A percentile compares a stretch with the other conserved stretches of the same genome.
Conservation (phyloP, 179 eudicot species). For the Monotropa hypopitys region DNA sequence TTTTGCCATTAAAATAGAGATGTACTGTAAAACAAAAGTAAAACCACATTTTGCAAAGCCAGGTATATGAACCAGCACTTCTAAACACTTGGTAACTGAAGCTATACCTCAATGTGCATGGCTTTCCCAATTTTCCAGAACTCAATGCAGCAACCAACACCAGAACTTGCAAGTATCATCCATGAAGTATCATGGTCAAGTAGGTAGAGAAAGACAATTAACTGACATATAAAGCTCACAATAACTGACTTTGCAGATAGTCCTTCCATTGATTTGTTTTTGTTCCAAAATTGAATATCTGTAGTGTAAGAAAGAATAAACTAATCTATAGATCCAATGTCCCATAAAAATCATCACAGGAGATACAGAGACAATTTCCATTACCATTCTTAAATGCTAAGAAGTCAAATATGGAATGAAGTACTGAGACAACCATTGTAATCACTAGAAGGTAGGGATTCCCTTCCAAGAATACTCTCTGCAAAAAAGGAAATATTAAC, state of each 20-base stretch:
- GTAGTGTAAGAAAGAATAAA: background rate
- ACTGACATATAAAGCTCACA: conserved; percentile 77
- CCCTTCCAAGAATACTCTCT: conserved; percentile 96
- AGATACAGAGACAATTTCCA: background rate
- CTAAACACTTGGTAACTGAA: conserved; percentile 1
- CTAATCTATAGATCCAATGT: background rate
- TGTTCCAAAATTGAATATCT: conserved; percentile 99
- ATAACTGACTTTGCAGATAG: conserved; percentile 86
- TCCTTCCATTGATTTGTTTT: conserved; percentile 99
- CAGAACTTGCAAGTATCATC: conserved; percentile 96
- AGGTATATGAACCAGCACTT: background rate
- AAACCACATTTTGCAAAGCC: background rate
- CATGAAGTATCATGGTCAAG: conserved; percentile 96
- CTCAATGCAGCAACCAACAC: conserved; percentile 90
- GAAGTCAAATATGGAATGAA: conserved; percentile 87
- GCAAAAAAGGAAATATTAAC: conserved; percentile 15
- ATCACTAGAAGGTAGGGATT: conserved; percentile 80
- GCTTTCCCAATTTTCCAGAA: conserved; percentile 99
- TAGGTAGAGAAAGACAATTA: conserved; percentile 84
- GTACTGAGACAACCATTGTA: conserved; percentile 81
- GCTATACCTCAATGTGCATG: conserved; percentile 90
- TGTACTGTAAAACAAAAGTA: background rate
- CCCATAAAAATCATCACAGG: background rate
- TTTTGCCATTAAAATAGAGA: background rate
- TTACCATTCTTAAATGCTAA: conserved; percentile 96